Conservation (phyloP, 768 basidiomycete species). For the Tricholoma hemisulphureum region DNA sequence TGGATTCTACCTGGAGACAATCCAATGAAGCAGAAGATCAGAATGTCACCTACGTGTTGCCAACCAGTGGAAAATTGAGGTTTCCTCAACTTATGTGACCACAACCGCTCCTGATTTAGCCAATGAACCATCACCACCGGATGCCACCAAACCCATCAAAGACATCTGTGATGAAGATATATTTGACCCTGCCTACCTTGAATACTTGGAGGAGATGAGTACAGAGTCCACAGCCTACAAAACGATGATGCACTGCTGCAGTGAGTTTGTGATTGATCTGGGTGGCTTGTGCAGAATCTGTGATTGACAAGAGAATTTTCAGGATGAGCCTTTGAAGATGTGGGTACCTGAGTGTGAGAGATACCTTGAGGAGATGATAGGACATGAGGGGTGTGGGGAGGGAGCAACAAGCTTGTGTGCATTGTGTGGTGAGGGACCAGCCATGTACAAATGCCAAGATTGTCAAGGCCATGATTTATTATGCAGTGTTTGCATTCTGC, state of each 20-base stretch:
- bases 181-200: not conserved
- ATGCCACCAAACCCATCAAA: not conserved
- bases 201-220: not conserved
- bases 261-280: not conserved
- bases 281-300: not conserved
- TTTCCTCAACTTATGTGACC: not conserved
- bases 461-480: constrained; percentile 1
- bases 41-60: not conserved
- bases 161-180: not conserved
- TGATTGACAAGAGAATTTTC: not conserved
- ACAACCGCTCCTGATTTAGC: not conserved
- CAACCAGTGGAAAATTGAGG: not conserved
- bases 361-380: constrained; percentile 13
- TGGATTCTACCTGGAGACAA: not conserved
- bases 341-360: constrained; percentile 6
- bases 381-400: constrained; percentile 10
- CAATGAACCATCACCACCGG: not conserved
- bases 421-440: not conserved
- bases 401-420: not conserved
- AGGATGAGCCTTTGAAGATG: constrained; percentile 10
- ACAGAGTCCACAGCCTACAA: not conserved
- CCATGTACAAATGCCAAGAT: constrained; percentile 6
- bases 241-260: constrained; percentile 1
- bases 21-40: constrained; percentile 1
- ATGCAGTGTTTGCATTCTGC: constrained; percentile 7